phyloP scores from a whole-genome alignment of 2,329 filamentous ascomycete species.

The Thelonectria discophora region DNA sequence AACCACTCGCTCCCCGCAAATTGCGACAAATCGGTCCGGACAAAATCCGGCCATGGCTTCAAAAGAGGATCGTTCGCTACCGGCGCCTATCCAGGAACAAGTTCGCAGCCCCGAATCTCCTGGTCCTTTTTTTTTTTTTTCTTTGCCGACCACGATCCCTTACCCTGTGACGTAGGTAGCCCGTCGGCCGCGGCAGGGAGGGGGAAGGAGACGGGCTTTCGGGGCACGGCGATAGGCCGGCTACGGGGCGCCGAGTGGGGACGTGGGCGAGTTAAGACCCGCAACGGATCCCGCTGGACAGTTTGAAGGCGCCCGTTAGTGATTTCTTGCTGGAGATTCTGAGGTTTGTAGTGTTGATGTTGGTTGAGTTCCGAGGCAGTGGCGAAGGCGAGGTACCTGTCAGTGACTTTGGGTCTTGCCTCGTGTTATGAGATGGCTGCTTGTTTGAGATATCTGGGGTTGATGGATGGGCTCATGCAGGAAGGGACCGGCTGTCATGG shows the following conservation, averaged over 20 bases:
- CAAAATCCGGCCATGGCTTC: background rate
- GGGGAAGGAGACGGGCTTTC: conserved; percentile 23
- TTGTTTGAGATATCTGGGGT: background rate
- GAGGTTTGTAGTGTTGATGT: too few relatives aligned
- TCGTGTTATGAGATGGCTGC: background rate
- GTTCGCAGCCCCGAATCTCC: background rate
- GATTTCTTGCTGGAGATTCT: too few relatives aligned
- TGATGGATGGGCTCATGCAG: too few relatives aligned
- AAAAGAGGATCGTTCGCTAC: conserved; percentile 1
- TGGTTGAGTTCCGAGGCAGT: too few relatives aligned
- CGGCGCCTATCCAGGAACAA: conserved; percentile 2
- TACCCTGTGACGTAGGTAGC: conserved; percentile 34
- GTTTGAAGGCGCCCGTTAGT: background rate
- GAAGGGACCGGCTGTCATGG: too few relatives aligned
- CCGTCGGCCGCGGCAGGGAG: conserved; percentile 16
- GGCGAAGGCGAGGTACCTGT: background rate
- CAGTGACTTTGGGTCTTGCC: background rate
- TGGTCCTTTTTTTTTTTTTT: background rate
- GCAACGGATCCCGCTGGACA: conserved; percentile 8
- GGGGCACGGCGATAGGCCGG: conserved; percentile 34
- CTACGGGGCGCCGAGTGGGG: conserved; percentile 10
- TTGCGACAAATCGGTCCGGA: background rate
- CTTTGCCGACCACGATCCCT: conserved; percentile 2
- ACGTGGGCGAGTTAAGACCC: conserved; percentile 11
- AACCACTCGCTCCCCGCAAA: too few relatives aligned